phyloP scores from a whole-genome alignment of 2,329 filamentous ascomycete genomes.

The Colletotrichum coccodes region DNA sequence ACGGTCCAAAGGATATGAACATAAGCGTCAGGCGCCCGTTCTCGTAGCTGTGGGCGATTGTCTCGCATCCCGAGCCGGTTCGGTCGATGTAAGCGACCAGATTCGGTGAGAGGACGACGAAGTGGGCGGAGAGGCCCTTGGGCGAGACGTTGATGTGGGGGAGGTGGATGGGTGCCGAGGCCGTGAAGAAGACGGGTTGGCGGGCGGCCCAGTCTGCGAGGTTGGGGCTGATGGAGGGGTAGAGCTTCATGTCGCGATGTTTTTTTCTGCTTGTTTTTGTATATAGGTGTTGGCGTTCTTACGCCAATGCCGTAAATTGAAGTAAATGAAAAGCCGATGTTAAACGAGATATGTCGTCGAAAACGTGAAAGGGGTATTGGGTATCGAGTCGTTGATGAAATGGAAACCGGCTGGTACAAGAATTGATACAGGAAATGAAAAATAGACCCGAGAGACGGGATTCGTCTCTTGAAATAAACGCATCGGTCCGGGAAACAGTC shows the following conservation, averaged over 20 bases:
- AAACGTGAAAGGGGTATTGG: conserved; percentile 24
- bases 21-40: conserved; percentile 80
- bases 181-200: conserved; percentile 81
- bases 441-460: neutral
- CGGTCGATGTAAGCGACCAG: conserved; percentile 77
- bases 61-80: conserved; percentile 81
- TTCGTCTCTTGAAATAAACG: conserved; percentile 9
- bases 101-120: conserved; percentile 68
- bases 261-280: neutral
- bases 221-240: conserved; percentile 61
- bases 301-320: neutral
- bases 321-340: neutral
- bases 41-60: conserved; percentile 79
- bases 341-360: conserved; percentile 9
- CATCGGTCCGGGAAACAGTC: neutral
- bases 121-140: conserved; percentile 74
- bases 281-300: neutral
- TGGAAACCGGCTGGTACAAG: conserved; percentile 17
- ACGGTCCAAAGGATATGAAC: conserved; percentile 73
- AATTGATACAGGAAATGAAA: conserved; percentile 17
- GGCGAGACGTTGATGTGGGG: conserved; percentile 81
- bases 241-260: conserved; percentile 66
- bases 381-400: conserved; percentile 25
- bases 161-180: conserved; percentile 74
- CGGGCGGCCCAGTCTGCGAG: conserved; percentile 71